Evolutionary conservation across 2,329 filamentous ascomycete species (phyloP), one percentile per base, ranked within the genome.

Genomic region (Colletotrichum sp.): DNA sequence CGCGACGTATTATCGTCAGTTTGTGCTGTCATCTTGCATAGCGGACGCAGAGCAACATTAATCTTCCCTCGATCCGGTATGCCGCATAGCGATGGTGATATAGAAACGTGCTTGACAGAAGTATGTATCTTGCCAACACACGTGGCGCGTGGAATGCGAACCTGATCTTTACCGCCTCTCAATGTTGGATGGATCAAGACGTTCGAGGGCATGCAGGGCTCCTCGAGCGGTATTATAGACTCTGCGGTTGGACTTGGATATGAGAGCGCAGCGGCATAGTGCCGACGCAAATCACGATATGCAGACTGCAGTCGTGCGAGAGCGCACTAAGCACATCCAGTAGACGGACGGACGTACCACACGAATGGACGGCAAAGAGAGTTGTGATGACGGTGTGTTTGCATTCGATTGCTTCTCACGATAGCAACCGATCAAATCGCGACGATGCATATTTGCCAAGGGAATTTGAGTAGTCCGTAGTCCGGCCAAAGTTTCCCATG

Each of bases 41-140:
- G 26, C 61, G n/a, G 26, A 30, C 60, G 13, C 12, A 18, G n/a
- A 34, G 16, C 34, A 52, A 15, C 18, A 18, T 10, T 5, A 12
- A 30, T 58, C 26, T 67, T 28, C 26, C n/a, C 21, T 58, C 16
- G 16, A 21, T 52, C 48, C 21, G n/a, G 28, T 52, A 52, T 48
- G 28, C 21, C 52, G 60, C 48, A 71, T 66, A 15, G 15, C 32
- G 9, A n/a, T 10, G 30, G 34, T 21, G 8, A 38, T 26, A 34
- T 21, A 30, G 48, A 48, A 71, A 74, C 34, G 21, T 65, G 48
- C n/a, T 58, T 71, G 60, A 74, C 56, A 73, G 58, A 65, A 71
- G 34, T 52, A 18, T 66, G 8, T 30, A 16, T 43, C 2, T n/a
- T 34, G 34, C 26, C 15, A 36, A 66, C 30, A 52, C 67, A 71